Evolutionary conservation across 2,329 filamentous ascomycete genomes (phyloP).

Genomic region (Diplodia sapinea): DNA sequence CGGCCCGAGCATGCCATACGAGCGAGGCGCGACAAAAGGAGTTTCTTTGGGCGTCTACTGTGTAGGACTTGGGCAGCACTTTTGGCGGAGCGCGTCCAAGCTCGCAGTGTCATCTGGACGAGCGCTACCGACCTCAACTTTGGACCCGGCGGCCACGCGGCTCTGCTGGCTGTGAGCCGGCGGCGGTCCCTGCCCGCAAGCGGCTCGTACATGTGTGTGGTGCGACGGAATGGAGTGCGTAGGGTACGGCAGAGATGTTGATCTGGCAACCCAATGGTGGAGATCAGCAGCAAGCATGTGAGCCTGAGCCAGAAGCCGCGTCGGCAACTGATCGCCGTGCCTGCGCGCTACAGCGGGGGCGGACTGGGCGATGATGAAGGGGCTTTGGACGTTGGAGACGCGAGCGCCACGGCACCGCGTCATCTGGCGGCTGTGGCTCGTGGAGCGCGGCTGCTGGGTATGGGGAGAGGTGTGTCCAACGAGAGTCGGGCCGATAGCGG

Average conservation of each 20-base stretch:
- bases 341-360: conserved; percentile 4
- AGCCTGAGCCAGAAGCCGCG: conserved; percentile 14
- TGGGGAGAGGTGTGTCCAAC: conserved; percentile 1
- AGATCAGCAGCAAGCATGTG: conserved; percentile 29
- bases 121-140: conserved; percentile 14
- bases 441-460: conserved; percentile 14
- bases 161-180: conserved; percentile 10
- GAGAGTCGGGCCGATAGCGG: conserved; percentile 26
- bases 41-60: conserved; percentile 20
- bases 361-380: conserved; percentile 6
- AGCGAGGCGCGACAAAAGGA: conserved; percentile 17
- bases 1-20: conserved; percentile 25
- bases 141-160: conserved; percentile 7
- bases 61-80: conserved; percentile 18
- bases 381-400: conserved; percentile 9
- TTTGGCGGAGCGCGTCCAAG: conserved; percentile 11
- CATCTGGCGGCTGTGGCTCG: conserved; percentile 24
- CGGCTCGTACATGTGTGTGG: background rate
- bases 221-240: conserved; percentile 4
- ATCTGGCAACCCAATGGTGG: conserved; percentile 21
- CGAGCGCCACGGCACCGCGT: conserved; percentile 18
- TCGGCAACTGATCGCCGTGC: conserved; percentile 21
- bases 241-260: conserved; percentile 14
- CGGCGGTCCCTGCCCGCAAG: background rate
- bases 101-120: background rate